Base-by-base conservation (phyloP, 1,284 basidiomycete genomes). In the Thelephora terrestris region DNA sequence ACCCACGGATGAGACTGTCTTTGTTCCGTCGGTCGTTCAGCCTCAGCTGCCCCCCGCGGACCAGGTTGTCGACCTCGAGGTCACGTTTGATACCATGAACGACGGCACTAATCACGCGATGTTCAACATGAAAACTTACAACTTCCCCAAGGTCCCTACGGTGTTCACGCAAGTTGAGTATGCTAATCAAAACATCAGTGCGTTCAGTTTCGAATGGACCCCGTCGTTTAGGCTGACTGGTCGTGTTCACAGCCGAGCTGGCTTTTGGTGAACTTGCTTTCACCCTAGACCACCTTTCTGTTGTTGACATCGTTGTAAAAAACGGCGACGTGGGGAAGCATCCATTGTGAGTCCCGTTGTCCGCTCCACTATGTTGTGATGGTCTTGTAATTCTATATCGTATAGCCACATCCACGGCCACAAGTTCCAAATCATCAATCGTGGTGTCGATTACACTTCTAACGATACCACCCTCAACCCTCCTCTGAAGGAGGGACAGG, bases 211-310 rank as follows among this genome's bases (percentile, higher is more conserved):
- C 7, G 3, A 32, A 12, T 20, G 12, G 9, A 16, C 17, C 5
- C 21, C 39, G 16, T 6, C 12, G 12, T n/a, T 40, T 12, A 10
- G 29, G 29, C 29, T 42, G 39, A 21, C 5, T 18, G 39, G 39
- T 42, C 9, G 25, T 21, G 16, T 21, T 9, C 10, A 79, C 76
- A n/a, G 66, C 70, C 18, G 64, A 67, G 29, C 61, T 60, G n/a
- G 81, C 89, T 9, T 97, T 96, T 64, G 92, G 93, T 10, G 78
- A 86, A 7, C 75, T 76, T 58, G 81, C 79, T 54, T 80, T 86
- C 58, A 71, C 94, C 7, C 62, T 94, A 27, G 70, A 89, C 32
- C 79, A 90, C 58, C 68, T 81, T 38, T 79, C 89, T 9, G 82
- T 87, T 3, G 68, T 97, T 44, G 82, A 96, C 63, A 71, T 97